Evolutionary conservation across 257 asterid genomes (phyloP).

Genomic region (Solanum etuberosum): DNA sequence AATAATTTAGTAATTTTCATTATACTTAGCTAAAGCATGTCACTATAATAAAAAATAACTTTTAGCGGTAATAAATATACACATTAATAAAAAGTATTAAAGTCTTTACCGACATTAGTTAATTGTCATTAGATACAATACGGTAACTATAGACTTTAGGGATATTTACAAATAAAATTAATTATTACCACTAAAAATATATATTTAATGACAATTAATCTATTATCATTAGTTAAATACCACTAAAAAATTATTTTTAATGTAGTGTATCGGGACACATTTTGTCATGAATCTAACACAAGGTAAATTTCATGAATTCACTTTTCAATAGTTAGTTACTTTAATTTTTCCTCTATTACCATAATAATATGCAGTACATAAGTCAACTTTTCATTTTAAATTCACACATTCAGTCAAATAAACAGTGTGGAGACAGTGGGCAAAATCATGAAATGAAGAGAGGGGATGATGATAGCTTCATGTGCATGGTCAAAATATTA

Average conservation of each 20-base stretch:
- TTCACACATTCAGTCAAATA: background rate
- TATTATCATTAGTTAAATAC: too few relatives aligned
- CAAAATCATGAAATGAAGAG: background rate
- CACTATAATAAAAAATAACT: too few relatives aligned
- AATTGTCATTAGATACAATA: too few relatives aligned
- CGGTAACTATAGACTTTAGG: too few relatives aligned
- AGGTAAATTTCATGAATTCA: background rate
- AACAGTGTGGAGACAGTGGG: background rate
- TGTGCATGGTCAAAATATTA: background rate
- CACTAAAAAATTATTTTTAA: too few relatives aligned
- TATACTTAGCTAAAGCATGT: background rate
- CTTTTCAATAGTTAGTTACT: background rate
- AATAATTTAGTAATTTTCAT: background rate
- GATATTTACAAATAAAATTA: too few relatives aligned
- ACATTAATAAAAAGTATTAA: too few relatives aligned
- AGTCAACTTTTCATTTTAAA: background rate
- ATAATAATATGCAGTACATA: background rate
- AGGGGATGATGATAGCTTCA: background rate
- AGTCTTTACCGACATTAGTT: too few relatives aligned
- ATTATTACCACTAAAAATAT: too few relatives aligned
- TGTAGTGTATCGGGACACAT: background rate
- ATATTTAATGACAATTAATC: too few relatives aligned
- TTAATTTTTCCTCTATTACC: background rate
- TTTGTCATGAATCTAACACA: background rate
- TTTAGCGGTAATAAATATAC: too few relatives aligned